Base-by-base conservation (phyloP, 345 rosid species). In the Abelmoschus esculentus region DNA sequence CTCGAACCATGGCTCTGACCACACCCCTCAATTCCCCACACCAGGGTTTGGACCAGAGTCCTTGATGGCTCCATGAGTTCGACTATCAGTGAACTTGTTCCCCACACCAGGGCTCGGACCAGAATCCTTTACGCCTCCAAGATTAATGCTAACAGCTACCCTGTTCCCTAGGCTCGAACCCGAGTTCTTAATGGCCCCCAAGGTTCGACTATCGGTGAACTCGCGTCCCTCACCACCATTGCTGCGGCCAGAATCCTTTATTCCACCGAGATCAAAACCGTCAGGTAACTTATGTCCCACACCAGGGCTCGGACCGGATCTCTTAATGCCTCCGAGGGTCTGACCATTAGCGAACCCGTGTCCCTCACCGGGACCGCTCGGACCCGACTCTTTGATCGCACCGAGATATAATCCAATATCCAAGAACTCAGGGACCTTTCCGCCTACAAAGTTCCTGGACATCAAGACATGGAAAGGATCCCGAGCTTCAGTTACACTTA, bases 401-500 rank as follows among this genome's bases (percentile, higher is more conserved):
- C 46, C 66, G 11, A 61, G 66, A 15, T 66, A 66, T 28, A 66
- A 66, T 3, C 69, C 69, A 29, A 66, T 49, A 62, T 83, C 80
- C 7, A 87, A 72, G 40, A 84, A 75, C 50, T 72, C 68, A 57
- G 73, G 70, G 26, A 70, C 71, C 34, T 73, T 66, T 49, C 56
- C 66, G 61, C 67, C 67, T 5, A 67, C 55, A 19, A 29, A 54
- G 38, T 67, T 69, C 73, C 18, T 17, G 1, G 76, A 32, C 55
- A 66, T 59, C 66, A 73, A 26, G 60, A 75, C 59, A 52, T 61
- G 67, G 77, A 80, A 70, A 1, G 89, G 86, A 44, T 69, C 64
- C 44, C 90, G 86, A 36, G 74, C 74, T 72, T 78, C 78, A 3
- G 66, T 55, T 64, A 72, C 76, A 10, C 62, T 31, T 49, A 82